phyloP scores from a whole-genome alignment of 129 eudicot genomes.

The Apium graveolens region DNA sequence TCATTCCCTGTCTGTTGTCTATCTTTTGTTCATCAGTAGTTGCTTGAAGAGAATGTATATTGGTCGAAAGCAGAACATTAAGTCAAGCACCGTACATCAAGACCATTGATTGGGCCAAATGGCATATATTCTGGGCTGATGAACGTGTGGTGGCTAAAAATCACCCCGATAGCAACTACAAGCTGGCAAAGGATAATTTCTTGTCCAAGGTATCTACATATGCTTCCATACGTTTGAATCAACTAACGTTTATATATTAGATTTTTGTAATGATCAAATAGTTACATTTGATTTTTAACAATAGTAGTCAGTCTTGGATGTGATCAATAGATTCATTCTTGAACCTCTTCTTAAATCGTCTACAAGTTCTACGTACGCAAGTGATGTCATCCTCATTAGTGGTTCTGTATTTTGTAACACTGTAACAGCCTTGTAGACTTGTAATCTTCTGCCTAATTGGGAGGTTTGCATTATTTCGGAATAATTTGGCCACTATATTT shows the following conservation, averaged over 20 bases:
- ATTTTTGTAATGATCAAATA: not conserved
- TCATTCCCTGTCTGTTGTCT: not conserved
- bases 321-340: not conserved
- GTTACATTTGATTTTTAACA: not conserved
- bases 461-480: not conserved
- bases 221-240: not conserved
- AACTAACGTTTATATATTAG: not conserved
- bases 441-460: not conserved
- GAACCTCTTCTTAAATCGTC: not conserved
- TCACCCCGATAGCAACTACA: constrained; percentile 84
- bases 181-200: constrained; percentile 72
- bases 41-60: constrained; percentile 2
- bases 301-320: not conserved
- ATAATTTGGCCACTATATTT: not conserved
- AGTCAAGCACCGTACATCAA: constrained; percentile 79
- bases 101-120: constrained; percentile 91
- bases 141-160: constrained; percentile 79
- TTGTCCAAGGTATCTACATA: constrained; percentile 56
- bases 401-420: not conserved
- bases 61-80: constrained; percentile 52
- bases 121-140: constrained; percentile 91
- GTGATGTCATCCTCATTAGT: not conserved
- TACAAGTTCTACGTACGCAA: not conserved
- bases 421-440: not conserved
- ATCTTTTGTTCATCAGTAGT: constrained; percentile 3